Percentiles rank a stretch among this genome's conserved stretches.
phyloP scores from a whole-genome alignment of 1,284 basidiomycete species.

The Melampsora americana region DNA sequence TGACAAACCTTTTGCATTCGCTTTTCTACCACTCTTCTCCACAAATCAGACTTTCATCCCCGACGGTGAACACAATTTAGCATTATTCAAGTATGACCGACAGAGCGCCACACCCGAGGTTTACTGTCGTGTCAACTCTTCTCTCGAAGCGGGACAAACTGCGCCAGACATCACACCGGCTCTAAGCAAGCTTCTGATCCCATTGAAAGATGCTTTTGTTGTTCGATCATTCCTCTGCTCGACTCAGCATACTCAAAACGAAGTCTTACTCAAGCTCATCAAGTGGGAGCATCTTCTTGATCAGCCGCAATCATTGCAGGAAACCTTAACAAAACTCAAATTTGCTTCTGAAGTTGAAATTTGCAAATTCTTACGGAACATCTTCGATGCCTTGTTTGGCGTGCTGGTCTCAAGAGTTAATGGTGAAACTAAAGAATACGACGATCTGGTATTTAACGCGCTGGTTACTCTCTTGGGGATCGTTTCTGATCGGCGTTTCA shows the following conservation, averaged over 20 bases:
- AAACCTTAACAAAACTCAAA: conserved; percentile 77
- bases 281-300: conserved; percentile 70
- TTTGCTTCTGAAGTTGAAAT: conserved; percentile 64
- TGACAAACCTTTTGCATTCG: conserved; percentile 85
- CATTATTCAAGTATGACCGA: conserved; percentile 68
- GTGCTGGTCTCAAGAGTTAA: conserved; percentile 76
- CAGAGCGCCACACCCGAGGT: conserved; percentile 47
- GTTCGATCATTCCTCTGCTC: conserved; percentile 89
- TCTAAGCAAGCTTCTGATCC: conserved; percentile 49
- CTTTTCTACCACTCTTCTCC: conserved; percentile 81
- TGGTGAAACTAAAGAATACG: conserved; percentile 68
- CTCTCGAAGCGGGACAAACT: conserved; percentile 9
- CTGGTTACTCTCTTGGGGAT: conserved; percentile 77
- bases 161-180: conserved; percentile 49
- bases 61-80: conserved; percentile 81
- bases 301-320: conserved; percentile 67
- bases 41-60: conserved; percentile 75
- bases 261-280: conserved; percentile 74
- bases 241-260: conserved; percentile 86
- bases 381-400: conserved; percentile 88
- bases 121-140: conserved; percentile 61
- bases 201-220: conserved; percentile 66
- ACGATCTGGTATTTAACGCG: conserved; percentile 81
- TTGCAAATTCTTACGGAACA: conserved; percentile 79
- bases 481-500: conserved; percentile 89